These are phyloP conservation scores for Claviceps pusilla DNA, from an alignment of 2,329 filamentous ascomycete genomes.

Conservation along the genomic window DNA sequence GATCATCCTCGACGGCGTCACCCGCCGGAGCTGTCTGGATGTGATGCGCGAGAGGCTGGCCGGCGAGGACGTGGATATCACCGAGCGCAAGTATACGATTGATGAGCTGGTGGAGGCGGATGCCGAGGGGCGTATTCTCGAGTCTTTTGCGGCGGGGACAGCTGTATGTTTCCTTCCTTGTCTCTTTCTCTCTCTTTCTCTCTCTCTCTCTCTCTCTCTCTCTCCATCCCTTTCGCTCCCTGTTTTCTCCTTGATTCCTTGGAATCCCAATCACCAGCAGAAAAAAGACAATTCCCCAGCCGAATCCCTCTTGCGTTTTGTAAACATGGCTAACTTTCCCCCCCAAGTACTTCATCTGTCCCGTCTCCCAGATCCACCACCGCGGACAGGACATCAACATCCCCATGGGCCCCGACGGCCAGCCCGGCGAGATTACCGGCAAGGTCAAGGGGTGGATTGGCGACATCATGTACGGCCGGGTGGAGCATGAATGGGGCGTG, in stretches of 20 bases:
- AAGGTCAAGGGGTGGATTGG: conserved; percentile 52
- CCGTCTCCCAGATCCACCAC: conserved; percentile 54
- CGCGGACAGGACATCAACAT: conserved; percentile 48
- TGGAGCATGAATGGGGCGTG: conserved; percentile 54
- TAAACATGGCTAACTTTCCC: background rate
- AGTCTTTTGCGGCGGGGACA: conserved; percentile 77
- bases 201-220: background rate
- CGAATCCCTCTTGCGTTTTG: too few species aligned
- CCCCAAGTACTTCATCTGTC: conserved; percentile 51
- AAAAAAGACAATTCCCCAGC: conserved; percentile 14
- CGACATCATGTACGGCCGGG: conserved; percentile 61
- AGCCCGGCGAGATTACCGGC: conserved; percentile 38
- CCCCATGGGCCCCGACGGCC: conserved; percentile 38
- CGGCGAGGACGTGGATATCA: conserved; percentile 45
- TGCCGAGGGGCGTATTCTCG: conserved; percentile 60
- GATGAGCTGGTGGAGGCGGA: conserved; percentile 58
- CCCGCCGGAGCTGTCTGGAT: conserved; percentile 65
- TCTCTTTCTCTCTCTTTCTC: background rate
- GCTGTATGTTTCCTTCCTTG: conserved; percentile 44
- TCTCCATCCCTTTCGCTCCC: background rate
- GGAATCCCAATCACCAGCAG: background rate
- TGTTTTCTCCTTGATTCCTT: background rate
- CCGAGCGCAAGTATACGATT: conserved; percentile 75
- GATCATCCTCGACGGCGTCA: conserved; percentile 78
- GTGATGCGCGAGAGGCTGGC: conserved; percentile 50